phyloP scores from a whole-genome alignment of 176 grass and related monocot genomes.

The Aechmea fasciata region DNA sequence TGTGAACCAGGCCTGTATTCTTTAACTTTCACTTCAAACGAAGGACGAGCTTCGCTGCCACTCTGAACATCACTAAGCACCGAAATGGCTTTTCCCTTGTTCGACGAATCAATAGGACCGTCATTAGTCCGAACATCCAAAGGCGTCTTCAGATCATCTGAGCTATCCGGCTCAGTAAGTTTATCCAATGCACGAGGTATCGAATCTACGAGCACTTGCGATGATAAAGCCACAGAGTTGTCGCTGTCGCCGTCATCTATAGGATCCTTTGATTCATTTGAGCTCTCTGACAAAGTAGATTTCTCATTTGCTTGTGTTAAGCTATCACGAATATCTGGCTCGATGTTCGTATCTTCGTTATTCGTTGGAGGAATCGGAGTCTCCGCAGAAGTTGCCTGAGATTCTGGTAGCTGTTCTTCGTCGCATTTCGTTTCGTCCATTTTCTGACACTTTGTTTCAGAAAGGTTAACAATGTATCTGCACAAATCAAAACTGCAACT shows the following conservation, averaged over 20 bases:
- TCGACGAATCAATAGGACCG: constrained; percentile 12
- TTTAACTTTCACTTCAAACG: constrained; percentile 23
- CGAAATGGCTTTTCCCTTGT: constrained; percentile 9
- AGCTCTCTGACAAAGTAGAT: background rate
- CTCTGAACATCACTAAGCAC: constrained; percentile 25
- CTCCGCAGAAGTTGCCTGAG: constrained; percentile 16
- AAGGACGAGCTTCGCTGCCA: background rate
- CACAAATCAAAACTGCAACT: background rate
- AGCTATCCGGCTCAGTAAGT: constrained; percentile 1
- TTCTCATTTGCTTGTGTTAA: background rate
- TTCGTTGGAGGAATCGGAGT: background rate
- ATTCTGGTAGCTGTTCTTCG: constrained; percentile 23
- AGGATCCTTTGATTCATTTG: constrained; percentile 9
- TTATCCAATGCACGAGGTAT: constrained; percentile 5
- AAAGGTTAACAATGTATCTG: background rate
- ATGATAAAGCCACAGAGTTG: background rate
- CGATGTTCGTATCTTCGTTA: constrained; percentile 30
- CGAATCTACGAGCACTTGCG: constrained; percentile 14
- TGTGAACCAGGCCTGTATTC: constrained; percentile 16
- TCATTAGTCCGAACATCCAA: background rate
- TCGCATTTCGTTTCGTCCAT: constrained; percentile 33
- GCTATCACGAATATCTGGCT: background rate
- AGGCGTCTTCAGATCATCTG: constrained; percentile 4
- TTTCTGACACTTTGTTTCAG: background rate
- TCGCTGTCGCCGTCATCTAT: background rate